Evolutionary conservation across 768 basidiomycete species (phyloP).

Genomic region (Butyriboletus loyo): DNA sequence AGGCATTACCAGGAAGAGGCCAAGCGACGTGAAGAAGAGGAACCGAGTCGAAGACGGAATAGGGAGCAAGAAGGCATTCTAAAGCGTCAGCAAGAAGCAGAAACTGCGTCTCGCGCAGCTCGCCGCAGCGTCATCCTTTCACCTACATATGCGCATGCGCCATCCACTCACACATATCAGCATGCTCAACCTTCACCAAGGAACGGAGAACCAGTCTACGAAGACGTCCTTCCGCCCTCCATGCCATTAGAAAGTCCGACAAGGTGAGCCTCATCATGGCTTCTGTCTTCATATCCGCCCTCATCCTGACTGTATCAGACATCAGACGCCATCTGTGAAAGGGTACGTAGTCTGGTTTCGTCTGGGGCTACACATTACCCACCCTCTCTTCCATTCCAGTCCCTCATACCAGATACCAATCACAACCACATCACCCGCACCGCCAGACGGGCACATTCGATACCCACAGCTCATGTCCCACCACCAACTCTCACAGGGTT

Average conservation of each 20-base stretch:
- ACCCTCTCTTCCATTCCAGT: slow-evolving; percentile 24
- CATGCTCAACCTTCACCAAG: slow-evolving; percentile 31
- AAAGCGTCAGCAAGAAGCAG: slow-evolving; percentile 58
- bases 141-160: slow-evolving; percentile 25
- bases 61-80: slow-evolving; percentile 57
- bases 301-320: slow-evolving; percentile 25
- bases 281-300: slow-evolving; percentile 33
- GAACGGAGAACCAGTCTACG: slow-evolving; percentile 29
- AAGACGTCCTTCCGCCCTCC: slow-evolving; percentile 33
- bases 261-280: slow-evolving; percentile 46
- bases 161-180: slow-evolving; percentile 34
- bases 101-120: slow-evolving; percentile 45
- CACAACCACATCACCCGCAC: slow-evolving; percentile 68
- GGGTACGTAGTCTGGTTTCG: slow-evolving; percentile 30
- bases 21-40: slow-evolving; percentile 47
- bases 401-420: slow-evolving; percentile 51
- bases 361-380: slow-evolving; percentile 7
- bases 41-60: slow-evolving; percentile 40
- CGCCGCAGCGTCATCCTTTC: slow-evolving; percentile 35
- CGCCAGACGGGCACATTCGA: slow-evolving; percentile 43
- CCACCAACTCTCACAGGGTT: slow-evolving; percentile 77
- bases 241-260: slow-evolving; percentile 69
- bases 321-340: slow-evolving; percentile 30
- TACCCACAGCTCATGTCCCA: slow-evolving; percentile 77
- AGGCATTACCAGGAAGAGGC: slow-evolving; percentile 44